Conservation (phyloP, 1,139 yeast genomes). For the Blastobotrys niveus region DNA sequence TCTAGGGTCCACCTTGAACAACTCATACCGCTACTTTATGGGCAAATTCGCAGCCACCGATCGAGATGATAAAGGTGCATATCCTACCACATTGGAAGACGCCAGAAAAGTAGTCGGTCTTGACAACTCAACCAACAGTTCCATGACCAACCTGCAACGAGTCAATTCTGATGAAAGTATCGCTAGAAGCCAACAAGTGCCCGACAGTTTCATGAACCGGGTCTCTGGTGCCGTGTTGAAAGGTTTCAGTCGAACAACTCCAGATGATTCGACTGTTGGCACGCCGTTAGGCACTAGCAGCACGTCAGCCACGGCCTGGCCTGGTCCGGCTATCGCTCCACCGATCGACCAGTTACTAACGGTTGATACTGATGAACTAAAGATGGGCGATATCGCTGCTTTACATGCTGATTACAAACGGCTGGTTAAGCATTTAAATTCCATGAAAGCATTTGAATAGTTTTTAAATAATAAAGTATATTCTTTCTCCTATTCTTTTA, state of each 20-base stretch:
- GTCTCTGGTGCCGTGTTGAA: conserved; percentile 6
- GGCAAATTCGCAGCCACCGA: conserved; percentile 25
- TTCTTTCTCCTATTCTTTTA: background rate
- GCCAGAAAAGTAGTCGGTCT: conserved; percentile 27
- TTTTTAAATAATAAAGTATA: background rate
- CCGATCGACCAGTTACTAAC: conserved; percentile 17
- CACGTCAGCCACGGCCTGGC: background rate
- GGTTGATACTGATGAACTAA: conserved; percentile 30
- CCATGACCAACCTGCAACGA: background rate
- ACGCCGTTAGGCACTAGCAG: background rate
- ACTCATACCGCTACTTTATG: conserved; percentile 32
- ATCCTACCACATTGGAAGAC: conserved; percentile 28
- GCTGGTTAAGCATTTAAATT: conserved; percentile 28
- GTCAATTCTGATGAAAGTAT: conserved; percentile 6
- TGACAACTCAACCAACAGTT: conserved; percentile 12
- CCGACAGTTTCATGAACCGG: conserved; percentile 9
- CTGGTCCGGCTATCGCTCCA: conserved; percentile 8
- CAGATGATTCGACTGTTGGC: background rate
- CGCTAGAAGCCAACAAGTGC: background rate
- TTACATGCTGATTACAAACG: conserved; percentile 37
- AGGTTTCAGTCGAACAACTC: background rate
- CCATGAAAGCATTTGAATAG: conserved; percentile 30
- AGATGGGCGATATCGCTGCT: conserved; percentile 32
- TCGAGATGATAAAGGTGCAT: conserved; percentile 11
- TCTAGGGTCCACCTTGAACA: conserved; percentile 32